These are phyloP conservation scores for Fusarium luffae DNA, from an alignment of 2,329 filamentous ascomycete species.

Conservation along the genomic window DNA sequence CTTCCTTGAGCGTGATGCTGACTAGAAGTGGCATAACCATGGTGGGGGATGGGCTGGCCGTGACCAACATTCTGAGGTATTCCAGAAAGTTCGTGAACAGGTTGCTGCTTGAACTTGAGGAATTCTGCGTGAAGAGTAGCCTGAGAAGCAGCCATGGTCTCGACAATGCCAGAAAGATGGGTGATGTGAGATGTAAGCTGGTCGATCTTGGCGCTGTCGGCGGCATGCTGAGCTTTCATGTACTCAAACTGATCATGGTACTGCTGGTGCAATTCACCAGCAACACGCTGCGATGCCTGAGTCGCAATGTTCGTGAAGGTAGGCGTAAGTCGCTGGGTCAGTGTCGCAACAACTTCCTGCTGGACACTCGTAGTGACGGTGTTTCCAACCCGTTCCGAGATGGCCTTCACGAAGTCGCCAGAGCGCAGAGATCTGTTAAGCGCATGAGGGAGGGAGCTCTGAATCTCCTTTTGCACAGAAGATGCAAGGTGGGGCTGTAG, in stretches of 20 bases:
- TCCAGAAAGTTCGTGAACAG: constrained; percentile 57
- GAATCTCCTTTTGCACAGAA: constrained; percentile 77
- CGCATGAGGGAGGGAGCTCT: constrained; percentile 75
- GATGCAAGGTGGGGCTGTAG: constrained; percentile 74
- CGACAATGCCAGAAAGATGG: constrained; percentile 74
- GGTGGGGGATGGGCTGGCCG: constrained; percentile 42
- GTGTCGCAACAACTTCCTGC: constrained; percentile 69
- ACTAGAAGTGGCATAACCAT: constrained; percentile 45
- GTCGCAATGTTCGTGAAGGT: constrained; percentile 72
- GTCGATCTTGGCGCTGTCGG: constrained; percentile 74
- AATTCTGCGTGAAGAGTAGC: constrained; percentile 74
- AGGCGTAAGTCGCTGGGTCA: constrained; percentile 74
- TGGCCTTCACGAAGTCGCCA: constrained; percentile 75
- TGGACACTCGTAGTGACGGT: constrained; percentile 76
- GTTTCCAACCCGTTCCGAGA: constrained; percentile 75
- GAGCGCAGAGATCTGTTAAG: constrained; percentile 68
- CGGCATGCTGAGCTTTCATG: constrained; percentile 61
- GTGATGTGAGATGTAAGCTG: constrained; percentile 75
- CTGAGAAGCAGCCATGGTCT: constrained; percentile 75
- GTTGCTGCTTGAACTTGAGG: constrained; percentile 66
- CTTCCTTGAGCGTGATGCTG: constrained; percentile 42
- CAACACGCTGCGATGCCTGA: constrained; percentile 74
- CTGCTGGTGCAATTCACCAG: constrained; percentile 74
- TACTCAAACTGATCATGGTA: constrained; percentile 63
- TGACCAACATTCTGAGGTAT: constrained; percentile 41